phyloP scores from a whole-genome alignment of 306 rosid species.

The Cucurbita maxima region DNA sequence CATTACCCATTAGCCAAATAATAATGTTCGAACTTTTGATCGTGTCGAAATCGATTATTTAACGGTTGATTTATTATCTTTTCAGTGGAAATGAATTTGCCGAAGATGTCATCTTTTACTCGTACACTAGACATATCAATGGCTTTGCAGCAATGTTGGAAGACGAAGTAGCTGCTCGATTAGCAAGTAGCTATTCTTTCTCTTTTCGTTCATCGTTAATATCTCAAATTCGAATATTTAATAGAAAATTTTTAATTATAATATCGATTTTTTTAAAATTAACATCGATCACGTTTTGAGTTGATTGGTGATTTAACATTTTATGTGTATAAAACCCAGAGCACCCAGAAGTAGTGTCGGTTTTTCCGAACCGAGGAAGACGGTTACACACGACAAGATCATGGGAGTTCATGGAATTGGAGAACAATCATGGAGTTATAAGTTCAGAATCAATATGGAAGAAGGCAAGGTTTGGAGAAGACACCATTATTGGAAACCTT shows the following conservation, averaged over 20 bases:
- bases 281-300: no score
- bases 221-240: no score
- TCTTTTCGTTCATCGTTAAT: no score
- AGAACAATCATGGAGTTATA: conserved; percentile 25
- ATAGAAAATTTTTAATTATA: no score
- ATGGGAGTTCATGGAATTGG: conserved; percentile 75
- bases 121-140: conserved; percentile 79
- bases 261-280: no score
- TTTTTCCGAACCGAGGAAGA: conserved; percentile 58
- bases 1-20: no score
- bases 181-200: conserved; percentile 26
- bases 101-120: conserved; percentile 56
- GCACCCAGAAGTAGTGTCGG: conserved; percentile 59
- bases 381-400: conserved; percentile 74
- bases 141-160: conserved; percentile 84
- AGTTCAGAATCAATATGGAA: conserved; percentile 48
- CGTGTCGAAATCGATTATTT: no score
- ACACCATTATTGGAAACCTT: conserved; percentile 62
- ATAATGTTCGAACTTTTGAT: no score
- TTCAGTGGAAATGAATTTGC: conserved; percentile 30
- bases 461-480: conserved; percentile 71
- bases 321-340: conserved; percentile 4
- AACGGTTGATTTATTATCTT: neutral
- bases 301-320: neutral
- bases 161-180: conserved; percentile 49